Conservation (phyloP, 331 rosid species). For the Quercus lobata region DNA sequence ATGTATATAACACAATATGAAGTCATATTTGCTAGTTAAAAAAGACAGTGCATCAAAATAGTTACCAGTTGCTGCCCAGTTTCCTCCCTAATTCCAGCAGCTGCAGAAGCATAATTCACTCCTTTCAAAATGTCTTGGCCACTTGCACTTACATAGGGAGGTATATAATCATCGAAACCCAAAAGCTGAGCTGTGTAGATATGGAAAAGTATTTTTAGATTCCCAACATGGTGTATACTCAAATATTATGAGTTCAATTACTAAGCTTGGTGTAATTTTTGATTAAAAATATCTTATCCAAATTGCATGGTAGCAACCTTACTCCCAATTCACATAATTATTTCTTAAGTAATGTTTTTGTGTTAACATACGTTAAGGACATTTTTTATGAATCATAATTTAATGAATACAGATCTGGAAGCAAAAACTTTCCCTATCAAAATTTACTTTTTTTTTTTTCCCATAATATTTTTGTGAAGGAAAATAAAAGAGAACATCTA, state of each 20-base stretch:
- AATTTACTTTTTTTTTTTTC: not conserved
- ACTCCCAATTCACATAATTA: no score
- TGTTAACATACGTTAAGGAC: no score
- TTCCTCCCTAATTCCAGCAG: conserved; percentile 75
- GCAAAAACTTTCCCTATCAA: no score
- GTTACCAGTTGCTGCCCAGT: conserved; percentile 63
- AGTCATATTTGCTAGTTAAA: not conserved
- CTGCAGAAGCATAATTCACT: conserved; percentile 73
- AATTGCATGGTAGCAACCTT: no score
- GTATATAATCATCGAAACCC: conserved; percentile 48
- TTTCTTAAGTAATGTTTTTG: no score
- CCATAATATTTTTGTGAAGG: not conserved
- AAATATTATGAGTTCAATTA: not conserved
- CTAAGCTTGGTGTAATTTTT: not conserved
- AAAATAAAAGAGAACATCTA: not conserved
- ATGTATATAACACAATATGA: not conserved
- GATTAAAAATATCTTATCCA: no score
- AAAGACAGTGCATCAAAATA: not conserved
- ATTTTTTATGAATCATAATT: no score
- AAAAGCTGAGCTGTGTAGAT: conserved; percentile 41
- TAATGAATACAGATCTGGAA: no score
- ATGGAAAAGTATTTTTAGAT: not conserved
- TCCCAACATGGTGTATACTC: not conserved
- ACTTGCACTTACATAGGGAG: conserved; percentile 39
- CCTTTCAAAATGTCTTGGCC: conserved; percentile 56